Base-by-base conservation (phyloP, 768 basidiomycete species). In the Suillus spraguei region DNA sequence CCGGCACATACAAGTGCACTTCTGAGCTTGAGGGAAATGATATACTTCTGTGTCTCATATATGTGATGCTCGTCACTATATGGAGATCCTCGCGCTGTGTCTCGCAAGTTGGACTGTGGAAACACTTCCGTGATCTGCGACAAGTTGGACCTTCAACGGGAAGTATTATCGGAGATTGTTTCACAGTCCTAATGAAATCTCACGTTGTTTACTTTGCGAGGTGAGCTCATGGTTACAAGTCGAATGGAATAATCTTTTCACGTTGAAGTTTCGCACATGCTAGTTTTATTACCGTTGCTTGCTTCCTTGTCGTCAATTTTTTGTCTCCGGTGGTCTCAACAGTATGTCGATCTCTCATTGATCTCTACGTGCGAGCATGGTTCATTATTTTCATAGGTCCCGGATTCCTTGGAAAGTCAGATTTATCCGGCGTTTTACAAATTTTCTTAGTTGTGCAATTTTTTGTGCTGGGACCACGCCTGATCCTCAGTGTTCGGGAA, bases 51-150 rank as follows among this genome's bases (percentile, higher is more conserved):
- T 5, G 9, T 33, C 1, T 1, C 7, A 33, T 53, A 5, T 6
- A 20, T 33, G 1, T 0, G 32, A 33, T n/a, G 0, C 52, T 53
- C 17, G 2, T 5, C 5, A n/a, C 10, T 33, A 28, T 53, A 33
- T 53, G 52, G 52, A 53, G 52, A 20, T 33, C 52, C 52, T 53
- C 20, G 52, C 5, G n/a, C 5, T 53, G 32, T 53, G 52, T 33
- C 52, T 53, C 32, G 20, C 32, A 53, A 10, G 20, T 33, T 20
- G 32, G 32, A 20, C 13, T 53, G 2, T 17, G 33, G 5, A 33
- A 33, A 53, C 52, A 53, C 20, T 33, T 53, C 32, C 52, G 32
- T 20, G 52, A 53, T 13, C 17, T 33, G 52, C 52, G 10, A 53
- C 32, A 0, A 28, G 2, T 28, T 4, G 28, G 28, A 20, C 20